These are phyloP conservation scores for Dendrobium huoshanense DNA, from an alignment of 106 monocot genomes.

Conservation along the genomic window DNA sequence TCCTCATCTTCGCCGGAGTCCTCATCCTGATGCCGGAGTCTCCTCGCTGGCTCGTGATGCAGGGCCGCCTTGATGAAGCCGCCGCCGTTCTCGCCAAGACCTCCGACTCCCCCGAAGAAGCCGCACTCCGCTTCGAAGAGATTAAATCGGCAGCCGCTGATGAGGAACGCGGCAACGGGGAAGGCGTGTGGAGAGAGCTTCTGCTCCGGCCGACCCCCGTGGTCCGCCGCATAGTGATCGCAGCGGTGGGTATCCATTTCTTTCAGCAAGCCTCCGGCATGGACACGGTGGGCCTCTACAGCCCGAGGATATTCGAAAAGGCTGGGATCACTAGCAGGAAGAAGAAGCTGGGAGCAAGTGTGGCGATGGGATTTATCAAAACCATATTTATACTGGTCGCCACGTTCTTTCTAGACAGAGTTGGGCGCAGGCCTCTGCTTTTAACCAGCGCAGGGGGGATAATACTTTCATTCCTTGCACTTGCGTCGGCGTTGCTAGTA, in stretches of 20 bases:
- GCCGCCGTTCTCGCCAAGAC: conserved; percentile 30
- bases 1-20: conserved; percentile 23
- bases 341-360: background rate
- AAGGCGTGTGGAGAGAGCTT: too few relatives aligned
- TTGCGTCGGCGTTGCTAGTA: conserved; percentile 5
- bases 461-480: conserved; percentile 12
- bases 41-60: conserved; percentile 58
- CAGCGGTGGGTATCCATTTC: background rate
- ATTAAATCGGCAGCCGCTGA: background rate
- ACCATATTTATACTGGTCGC: conserved; percentile 46
- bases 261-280: background rate
- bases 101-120: conserved; percentile 34
- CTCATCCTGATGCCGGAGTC: conserved; percentile 41
- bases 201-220: too few relatives aligned
- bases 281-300: background rate
- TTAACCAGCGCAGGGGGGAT: conserved; percentile 35
- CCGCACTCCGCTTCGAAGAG: conserved; percentile 21
- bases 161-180: too few relatives aligned
- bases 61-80: conserved; percentile 36
- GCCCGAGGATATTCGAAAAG: background rate
- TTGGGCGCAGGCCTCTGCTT: conserved; percentile 37
- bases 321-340: background rate
- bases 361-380: background rate
- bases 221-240: too few relatives aligned
- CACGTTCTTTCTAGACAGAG: conserved; percentile 28